Percentiles rank a stretch among this genome's conserved stretches.
Conservation (phyloP, 2,329 filamentous ascomycete genomes). For the Scorias spongiosa region DNA sequence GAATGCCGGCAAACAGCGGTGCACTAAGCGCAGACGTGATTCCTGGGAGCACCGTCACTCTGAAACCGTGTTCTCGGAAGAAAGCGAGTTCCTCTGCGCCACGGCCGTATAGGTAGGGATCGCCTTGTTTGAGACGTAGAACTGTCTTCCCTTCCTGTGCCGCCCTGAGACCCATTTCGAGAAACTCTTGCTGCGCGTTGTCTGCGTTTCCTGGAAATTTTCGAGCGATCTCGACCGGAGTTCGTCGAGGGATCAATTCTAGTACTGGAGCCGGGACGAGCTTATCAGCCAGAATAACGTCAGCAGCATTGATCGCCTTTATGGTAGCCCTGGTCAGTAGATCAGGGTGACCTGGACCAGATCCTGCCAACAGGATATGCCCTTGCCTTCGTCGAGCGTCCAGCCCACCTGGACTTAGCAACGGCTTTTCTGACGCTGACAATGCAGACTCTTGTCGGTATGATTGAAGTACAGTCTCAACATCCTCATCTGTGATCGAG, state of each 20-base stretch:
- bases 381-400: constrained; percentile 33
- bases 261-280: constrained; percentile 73
- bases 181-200: constrained; percentile 76
- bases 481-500: constrained; percentile 62
- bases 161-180: constrained; percentile 60
- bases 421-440: constrained; percentile 15
- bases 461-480: constrained; percentile 58
- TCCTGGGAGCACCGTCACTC: constrained; percentile 60
- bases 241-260: constrained; percentile 77
- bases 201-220: constrained; percentile 98
- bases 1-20: constrained; percentile 76
- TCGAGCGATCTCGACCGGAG: constrained; percentile 77
- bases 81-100: constrained; percentile 85
- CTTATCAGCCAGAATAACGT: constrained; percentile 74
- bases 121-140: constrained; percentile 83
- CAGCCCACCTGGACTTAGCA: constrained; percentile 14
- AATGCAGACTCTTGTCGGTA: constrained; percentile 38
- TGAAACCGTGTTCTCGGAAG: constrained; percentile 58
- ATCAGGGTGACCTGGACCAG: constrained; percentile 83
- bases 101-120: constrained; percentile 90
- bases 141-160: constrained; percentile 59
- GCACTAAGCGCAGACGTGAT: constrained; percentile 80
- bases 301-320: constrained; percentile 58
- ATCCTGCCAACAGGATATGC: constrained; percentile 75
- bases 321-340: constrained; percentile 72